phyloP scores from a whole-genome alignment of 176 grass and related monocot species.

The Luzula sylvatica region DNA sequence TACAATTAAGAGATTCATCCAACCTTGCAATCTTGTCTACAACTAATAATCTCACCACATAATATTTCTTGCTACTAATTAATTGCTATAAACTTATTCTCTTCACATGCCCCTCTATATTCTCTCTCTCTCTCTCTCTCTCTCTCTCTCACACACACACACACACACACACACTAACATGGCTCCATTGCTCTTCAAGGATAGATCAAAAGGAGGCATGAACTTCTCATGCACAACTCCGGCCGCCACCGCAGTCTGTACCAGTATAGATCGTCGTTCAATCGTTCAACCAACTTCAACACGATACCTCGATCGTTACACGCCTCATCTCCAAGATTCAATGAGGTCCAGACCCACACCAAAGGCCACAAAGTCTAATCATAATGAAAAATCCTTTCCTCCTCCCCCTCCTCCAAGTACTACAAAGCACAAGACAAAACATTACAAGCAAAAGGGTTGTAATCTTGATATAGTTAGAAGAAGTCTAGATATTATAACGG shows the following conservation, averaged over 20 bases:
- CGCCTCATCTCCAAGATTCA: conserved; percentile 13
- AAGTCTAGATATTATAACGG: conserved; percentile 8
- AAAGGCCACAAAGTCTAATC: not conserved
- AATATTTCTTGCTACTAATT: no score
- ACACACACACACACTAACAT: conserved; percentile 4
- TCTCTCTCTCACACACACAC: not conserved
- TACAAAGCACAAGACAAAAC: conserved; percentile 5
- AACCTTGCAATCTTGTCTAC: no score
- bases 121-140: not conserved
- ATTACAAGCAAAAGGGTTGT: conserved; percentile 1
- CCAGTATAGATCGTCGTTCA: conserved; percentile 32
- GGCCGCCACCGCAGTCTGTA: conserved; percentile 18
- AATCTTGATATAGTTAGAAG: conserved; percentile 5
- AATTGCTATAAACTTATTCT: conserved; percentile 1
- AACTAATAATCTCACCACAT: no score
- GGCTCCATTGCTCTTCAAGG: conserved; percentile 36
- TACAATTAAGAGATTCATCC: no score
- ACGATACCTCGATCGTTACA: conserved; percentile 16
- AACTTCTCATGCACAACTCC: conserved; percentile 38
- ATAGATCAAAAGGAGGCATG: conserved; percentile 17
- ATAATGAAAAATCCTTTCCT: not conserved
- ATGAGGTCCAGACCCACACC: conserved; percentile 3
- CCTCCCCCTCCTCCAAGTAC: not conserved
- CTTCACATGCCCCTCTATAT: conserved; percentile 8
- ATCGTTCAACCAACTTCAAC: conserved; percentile 21